Evolutionary conservation across 257 asterid species (phyloP), one percentile per base, ranked within the genome.

Genomic region (Gentiana dahurica): DNA sequence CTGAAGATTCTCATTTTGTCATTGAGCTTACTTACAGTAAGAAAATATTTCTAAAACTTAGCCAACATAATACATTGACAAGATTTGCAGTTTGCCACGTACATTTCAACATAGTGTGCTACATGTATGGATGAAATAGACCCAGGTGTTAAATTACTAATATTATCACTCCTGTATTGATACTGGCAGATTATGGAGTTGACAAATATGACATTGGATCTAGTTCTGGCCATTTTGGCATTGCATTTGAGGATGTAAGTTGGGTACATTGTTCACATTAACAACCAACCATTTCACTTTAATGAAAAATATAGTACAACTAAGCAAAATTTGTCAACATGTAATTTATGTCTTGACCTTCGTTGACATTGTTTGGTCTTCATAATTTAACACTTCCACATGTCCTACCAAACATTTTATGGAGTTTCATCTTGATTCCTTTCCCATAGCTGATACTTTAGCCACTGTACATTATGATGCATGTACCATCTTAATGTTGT

Each of bases 231-330:
- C 99, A 92, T 73, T 92, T 92, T 59, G 97, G 95, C 61, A 78
- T 92, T 49, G 95, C 99, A 48, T 95, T 88, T 36, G 97, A 92
- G 57, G 99, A 92, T 79, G 99, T 92, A 78, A 85, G 98, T 73
- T 63, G 63, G 35, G 12, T 70, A 36, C 8, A 47, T 58, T 54
- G 72, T 32, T 8, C 54, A n/a, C 47, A 7, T 7, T 41, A 5
- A 41, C 8, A 7, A 41, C 9, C 9, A 10, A 41, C 6, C 9
- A 41, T 41, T 10, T 41, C 9, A 7, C 9, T 41, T 41, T 10
- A 6, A 2, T 2, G 46, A 41, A 41, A 1, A 41, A 41, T 41
- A 41, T 11, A 2, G 9, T 41, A 41, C 46, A 41, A 5, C 9
- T 41, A 10, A 41, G 46, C 9, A 10, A 41, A 41, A 41, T 41